These are phyloP conservation scores for Przewalskia tangutica DNA, from an alignment of 257 asterid genomes.

Conservation along the genomic window DNA sequence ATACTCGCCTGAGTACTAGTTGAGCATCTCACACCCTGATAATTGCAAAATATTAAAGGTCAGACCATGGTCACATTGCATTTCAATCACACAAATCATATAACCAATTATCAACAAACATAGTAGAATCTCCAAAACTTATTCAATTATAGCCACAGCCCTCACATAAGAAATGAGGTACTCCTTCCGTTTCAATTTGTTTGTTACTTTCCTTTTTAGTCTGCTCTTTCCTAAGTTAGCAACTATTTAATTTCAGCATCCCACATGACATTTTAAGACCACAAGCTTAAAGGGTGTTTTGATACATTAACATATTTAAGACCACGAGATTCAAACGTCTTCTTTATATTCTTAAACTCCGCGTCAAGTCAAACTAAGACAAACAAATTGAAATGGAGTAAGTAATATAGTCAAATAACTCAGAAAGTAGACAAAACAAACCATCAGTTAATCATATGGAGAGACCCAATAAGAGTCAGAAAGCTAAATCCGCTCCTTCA, in stretches of 20 bases:
- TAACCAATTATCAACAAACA: neutral
- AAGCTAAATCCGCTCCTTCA: neutral
- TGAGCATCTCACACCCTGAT: conserved; percentile 68
- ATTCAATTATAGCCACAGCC: neutral
- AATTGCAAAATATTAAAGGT: conserved; percentile 5
- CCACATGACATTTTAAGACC: too few relatives aligned
- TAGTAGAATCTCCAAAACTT: neutral
- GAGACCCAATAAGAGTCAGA: neutral
- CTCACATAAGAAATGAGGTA: neutral
- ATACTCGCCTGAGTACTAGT: conserved; percentile 35
- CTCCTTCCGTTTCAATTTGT: too few relatives aligned
- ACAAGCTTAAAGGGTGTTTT: too few relatives aligned
- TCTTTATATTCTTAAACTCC: too few relatives aligned
- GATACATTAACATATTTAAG: too few relatives aligned
- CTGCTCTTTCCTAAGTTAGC: too few relatives aligned
- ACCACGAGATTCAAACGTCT: too few relatives aligned
- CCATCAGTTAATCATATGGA: neutral
- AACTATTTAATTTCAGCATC: too few relatives aligned
- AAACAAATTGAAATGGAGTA: too few relatives aligned
- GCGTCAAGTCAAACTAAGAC: too few relatives aligned
- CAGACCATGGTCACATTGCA: neutral
- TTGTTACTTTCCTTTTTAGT: too few relatives aligned
- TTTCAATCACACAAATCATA: neutral
- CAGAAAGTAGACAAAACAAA: neutral
- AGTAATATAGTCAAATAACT: neutral